These are phyloP conservation scores for Gastrolobium villosum DNA, from an alignment of 306 rosid genomes.

Conservation along the genomic window DNA sequence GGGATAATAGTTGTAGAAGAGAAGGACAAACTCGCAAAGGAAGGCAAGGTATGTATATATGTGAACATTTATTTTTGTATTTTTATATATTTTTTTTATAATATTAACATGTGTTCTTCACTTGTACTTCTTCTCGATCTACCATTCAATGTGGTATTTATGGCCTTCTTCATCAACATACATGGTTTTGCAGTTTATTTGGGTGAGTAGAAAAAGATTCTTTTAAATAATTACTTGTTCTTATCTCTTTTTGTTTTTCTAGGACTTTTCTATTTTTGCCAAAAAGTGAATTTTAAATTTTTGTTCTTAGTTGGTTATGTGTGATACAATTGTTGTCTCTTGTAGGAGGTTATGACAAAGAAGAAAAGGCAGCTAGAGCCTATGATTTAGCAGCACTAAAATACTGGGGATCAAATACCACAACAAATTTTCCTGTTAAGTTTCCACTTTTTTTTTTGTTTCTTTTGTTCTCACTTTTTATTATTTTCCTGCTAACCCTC, in stretches of 20 bases:
- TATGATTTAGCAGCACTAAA: slow-evolving; percentile 94
- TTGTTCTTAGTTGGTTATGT: neutral
- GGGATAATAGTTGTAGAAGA: slow-evolving; percentile 98
- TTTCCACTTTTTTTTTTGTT: neutral
- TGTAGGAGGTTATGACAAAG: slow-evolving; percentile 94
- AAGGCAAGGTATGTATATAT: slow-evolving; percentile 74
- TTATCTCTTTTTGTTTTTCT: neutral
- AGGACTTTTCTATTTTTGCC: neutral
- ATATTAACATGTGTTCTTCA: slow-evolving; percentile 33
- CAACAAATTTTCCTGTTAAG: slow-evolving; percentile 94
- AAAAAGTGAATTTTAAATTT: neutral
- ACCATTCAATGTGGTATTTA: neutral
- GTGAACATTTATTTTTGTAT: too few relatives aligned
- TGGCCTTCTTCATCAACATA: slow-evolving; percentile 55
- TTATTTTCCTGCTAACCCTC: neutral
- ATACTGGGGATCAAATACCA: slow-evolving; percentile 95
- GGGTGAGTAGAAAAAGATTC: slow-evolving; percentile 67
- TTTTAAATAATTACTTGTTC: neutral
- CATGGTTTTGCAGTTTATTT: slow-evolving; percentile 76
- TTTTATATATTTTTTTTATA: neutral
- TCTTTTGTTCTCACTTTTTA: neutral
- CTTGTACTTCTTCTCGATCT: neutral
- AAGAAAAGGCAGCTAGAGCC: slow-evolving; percentile 96
- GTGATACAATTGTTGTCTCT: neutral
- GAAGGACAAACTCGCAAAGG: slow-evolving; percentile 99